Conservation (phyloP, 768 basidiomycete genomes). For the Astraeus odoratus region DNA sequence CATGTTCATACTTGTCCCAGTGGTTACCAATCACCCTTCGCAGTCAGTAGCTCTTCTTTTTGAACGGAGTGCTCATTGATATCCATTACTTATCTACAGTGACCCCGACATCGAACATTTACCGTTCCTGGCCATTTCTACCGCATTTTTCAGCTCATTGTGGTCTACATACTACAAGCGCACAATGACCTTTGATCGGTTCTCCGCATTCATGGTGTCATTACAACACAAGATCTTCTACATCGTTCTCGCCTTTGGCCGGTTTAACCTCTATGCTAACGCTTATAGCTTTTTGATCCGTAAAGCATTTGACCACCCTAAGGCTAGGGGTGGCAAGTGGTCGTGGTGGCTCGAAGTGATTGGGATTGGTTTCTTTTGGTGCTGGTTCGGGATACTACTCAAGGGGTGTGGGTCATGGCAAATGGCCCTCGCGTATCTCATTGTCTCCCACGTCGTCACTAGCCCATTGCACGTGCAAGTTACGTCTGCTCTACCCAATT, state of each 20-base stretch:
- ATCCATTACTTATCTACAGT: slow-evolving; percentile 30
- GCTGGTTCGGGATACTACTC: slow-evolving; percentile 75
- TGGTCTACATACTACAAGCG: slow-evolving; percentile 96
- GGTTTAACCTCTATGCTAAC: slow-evolving; percentile 91
- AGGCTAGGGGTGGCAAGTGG: slow-evolving; percentile 67
- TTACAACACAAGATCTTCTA: slow-evolving; percentile 94
- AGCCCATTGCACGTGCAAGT: slow-evolving; percentile 96
- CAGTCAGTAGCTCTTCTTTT: slow-evolving; percentile 50
- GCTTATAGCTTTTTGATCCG: slow-evolving; percentile 73
- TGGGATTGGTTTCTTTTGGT: slow-evolving; percentile 80
- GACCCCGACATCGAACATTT: slow-evolving; percentile 84
- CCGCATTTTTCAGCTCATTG: slow-evolving; percentile 75
- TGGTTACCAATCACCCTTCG: slow-evolving; percentile 95
- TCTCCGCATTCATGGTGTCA: slow-evolving; percentile 57
- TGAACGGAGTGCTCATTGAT: background rate
- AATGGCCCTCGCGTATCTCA: slow-evolving; percentile 62
- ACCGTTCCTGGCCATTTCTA: slow-evolving; percentile 92
- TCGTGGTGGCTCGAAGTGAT: slow-evolving; percentile 70
- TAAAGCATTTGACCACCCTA: slow-evolving; percentile 57
- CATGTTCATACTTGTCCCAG: slow-evolving; percentile 32
- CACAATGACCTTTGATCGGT: slow-evolving; percentile 69
- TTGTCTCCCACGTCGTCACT: slow-evolving; percentile 80
- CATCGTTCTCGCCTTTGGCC: slow-evolving; percentile 78
- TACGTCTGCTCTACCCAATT: slow-evolving; percentile 15
- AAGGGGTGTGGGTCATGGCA: slow-evolving; percentile 65